Evolutionary conservation across 441 rosid genomes (phyloP).

Genomic region (Bruguiera hainesii): DNA sequence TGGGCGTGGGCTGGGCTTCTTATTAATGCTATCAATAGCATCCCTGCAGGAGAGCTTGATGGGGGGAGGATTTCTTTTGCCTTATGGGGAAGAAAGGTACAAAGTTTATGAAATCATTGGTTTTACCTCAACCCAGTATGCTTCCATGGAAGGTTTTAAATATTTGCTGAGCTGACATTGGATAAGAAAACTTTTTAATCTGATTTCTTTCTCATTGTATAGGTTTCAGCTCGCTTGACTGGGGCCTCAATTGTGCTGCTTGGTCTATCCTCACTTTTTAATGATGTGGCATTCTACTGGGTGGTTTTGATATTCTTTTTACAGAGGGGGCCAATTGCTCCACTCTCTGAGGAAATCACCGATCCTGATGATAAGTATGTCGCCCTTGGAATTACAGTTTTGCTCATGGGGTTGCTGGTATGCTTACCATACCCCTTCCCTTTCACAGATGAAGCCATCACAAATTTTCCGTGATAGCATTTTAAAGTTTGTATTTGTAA

Average conservation of each 20-base stretch:
- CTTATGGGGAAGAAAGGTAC: slow-evolving; percentile 97
- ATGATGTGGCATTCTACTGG: slow-evolving; percentile 91
- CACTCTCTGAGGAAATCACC: slow-evolving; percentile 69
- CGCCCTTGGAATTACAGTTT: slow-evolving; percentile 57
- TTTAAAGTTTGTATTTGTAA: not conserved
- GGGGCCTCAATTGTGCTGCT: slow-evolving; percentile 61
- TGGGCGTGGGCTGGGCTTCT: slow-evolving; percentile 99
- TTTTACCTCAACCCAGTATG: not conserved
- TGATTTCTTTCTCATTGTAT: slow-evolving; percentile 20
- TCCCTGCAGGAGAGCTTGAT: slow-evolving; percentile 92
- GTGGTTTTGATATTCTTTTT: slow-evolving; percentile 73
- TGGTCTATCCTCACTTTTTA: slow-evolving; percentile 70
- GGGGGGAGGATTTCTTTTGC: slow-evolving; percentile 82
- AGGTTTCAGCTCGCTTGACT: slow-evolving; percentile 72
- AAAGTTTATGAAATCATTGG: not conserved
- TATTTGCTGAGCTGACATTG: too few species aligned
- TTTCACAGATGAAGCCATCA: slow-evolving; percentile 45
- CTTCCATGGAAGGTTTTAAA: too few species aligned
- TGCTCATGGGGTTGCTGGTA: slow-evolving; percentile 66
- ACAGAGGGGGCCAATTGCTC: slow-evolving; percentile 87
- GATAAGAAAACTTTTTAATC: not conserved
- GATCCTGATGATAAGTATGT: slow-evolving; percentile 61
- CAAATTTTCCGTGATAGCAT: slow-evolving; percentile 34
- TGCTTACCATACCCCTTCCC: slow-evolving; percentile 89
- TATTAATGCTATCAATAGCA: slow-evolving; percentile 89